These are phyloP conservation scores for Cyclocybe cylindracea DNA, from an alignment of 768 basidiomycete genomes.

Conservation along the genomic window DNA sequence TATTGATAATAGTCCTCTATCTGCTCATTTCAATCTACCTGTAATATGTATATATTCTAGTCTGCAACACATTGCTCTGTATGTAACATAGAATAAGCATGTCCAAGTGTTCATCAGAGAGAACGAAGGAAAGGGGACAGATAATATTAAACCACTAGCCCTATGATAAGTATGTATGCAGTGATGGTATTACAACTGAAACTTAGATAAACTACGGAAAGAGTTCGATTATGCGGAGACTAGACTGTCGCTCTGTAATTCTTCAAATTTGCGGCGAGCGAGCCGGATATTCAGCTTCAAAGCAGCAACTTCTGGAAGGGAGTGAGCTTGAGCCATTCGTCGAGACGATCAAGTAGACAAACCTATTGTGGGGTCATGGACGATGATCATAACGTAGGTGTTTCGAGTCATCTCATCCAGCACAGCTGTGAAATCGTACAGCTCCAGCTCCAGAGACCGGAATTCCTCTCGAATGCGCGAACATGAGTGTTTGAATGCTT, in stretches of 20 bases:
- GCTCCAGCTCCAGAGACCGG: conserved; percentile 83
- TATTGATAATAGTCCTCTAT: too few species aligned
- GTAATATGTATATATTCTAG: too few species aligned
- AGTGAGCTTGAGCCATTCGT: background rate
- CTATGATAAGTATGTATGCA: background rate
- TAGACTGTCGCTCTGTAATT: conserved; percentile 77
- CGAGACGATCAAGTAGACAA: conserved; percentile 19
- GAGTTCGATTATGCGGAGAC: conserved; percentile 25
- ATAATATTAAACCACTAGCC: conserved; percentile 3
- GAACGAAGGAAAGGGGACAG: background rate
- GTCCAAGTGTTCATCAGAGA: background rate
- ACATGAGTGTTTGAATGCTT: conserved; percentile 93
- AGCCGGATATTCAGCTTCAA: conserved; percentile 86
- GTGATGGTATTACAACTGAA: conserved; percentile 11
- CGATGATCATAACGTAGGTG: conserved; percentile 89
- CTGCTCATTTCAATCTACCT: too few species aligned
- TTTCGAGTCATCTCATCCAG: conserved; percentile 92
- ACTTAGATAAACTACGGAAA: conserved; percentile 5
- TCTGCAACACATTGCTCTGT: too few species aligned
- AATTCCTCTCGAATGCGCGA: conserved; percentile 85
- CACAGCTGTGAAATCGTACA: conserved; percentile 83
- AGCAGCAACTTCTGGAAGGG: conserved; percentile 75
- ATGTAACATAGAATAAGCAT: background rate
- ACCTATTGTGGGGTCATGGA: conserved; percentile 90
- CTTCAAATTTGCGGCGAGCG: conserved; percentile 85